Conservation (phyloP, 2,329 filamentous ascomycete genomes). For the Rhynchosporium agropyri region DNA sequence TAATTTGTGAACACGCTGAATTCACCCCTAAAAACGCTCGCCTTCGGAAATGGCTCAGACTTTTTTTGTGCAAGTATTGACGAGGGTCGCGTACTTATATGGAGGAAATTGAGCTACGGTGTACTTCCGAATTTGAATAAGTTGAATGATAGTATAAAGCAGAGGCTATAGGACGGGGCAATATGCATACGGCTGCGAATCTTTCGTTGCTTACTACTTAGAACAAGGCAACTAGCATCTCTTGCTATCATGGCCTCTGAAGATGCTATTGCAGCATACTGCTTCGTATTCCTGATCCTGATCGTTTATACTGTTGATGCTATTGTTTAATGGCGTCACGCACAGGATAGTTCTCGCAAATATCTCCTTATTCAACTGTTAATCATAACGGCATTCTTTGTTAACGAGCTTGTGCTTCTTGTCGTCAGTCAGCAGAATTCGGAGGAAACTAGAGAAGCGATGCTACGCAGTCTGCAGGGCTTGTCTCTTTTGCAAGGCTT, state of each 20-base stretch:
- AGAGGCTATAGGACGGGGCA: not conserved
- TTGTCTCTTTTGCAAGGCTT: not conserved
- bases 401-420: not conserved
- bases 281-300: not conserved
- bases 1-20: too few species aligned
- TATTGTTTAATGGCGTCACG: not conserved
- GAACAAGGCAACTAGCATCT: too few species aligned
- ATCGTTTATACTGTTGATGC: not conserved
- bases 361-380: not conserved
- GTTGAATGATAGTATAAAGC: too few species aligned
- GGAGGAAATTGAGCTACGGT: too few species aligned
- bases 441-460: not conserved
- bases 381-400: not conserved
- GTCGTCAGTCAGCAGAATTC: not conserved
- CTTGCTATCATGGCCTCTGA: not conserved
- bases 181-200: not conserved
- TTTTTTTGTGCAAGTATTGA: too few species aligned
- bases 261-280: not conserved
- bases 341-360: not conserved
- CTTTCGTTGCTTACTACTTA: not conserved
- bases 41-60: too few species aligned
- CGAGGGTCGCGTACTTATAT: too few species aligned
- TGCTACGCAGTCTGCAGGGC: not conserved
- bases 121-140: too few species aligned
- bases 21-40: too few species aligned